These are phyloP conservation scores for Tylopilus rubrobrunneus DNA, from an alignment of 768 basidiomycete species.

Conservation along the genomic window DNA sequence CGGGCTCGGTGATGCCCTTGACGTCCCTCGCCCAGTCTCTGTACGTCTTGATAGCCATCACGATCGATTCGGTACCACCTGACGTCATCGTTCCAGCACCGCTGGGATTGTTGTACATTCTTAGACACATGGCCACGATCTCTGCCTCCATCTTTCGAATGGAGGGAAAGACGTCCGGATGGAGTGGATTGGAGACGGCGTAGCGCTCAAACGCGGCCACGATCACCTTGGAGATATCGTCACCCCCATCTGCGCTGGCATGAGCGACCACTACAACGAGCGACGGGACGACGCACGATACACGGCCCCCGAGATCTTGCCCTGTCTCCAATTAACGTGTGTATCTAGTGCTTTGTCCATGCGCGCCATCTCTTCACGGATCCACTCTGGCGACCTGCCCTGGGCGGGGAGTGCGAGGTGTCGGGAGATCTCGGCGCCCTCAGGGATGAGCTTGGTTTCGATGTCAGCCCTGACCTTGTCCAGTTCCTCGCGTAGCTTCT, in stretches of 20 bases:
- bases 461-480: slow-evolving; percentile 53
- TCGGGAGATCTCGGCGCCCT: slow-evolving; percentile 56
- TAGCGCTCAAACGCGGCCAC: too few species aligned
- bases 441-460: slow-evolving; percentile 63
- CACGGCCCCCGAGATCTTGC: slow-evolving; percentile 80
- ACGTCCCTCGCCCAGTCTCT: slow-evolving; percentile 85
- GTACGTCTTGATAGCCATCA: slow-evolving; percentile 94
- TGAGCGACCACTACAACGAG: not conserved
- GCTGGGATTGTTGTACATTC: slow-evolving; percentile 77
- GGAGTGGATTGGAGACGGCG: too few species aligned
- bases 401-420: slow-evolving; percentile 57
- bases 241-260: slow-evolving; percentile 49
- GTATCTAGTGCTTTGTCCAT: slow-evolving; percentile 62
- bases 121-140: slow-evolving; percentile 82
- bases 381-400: slow-evolving; percentile 69
- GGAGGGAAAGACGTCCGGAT: slow-evolving; percentile 83
- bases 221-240: too few species aligned
- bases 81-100: slow-evolving; percentile 93
- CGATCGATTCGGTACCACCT: slow-evolving; percentile 93
- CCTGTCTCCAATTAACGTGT: slow-evolving; percentile 53
- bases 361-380: slow-evolving; percentile 70
- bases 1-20: slow-evolving; percentile 87
- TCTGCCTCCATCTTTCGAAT: slow-evolving; percentile 74
- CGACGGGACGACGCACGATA: slow-evolving; percentile 51
- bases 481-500: slow-evolving; percentile 44